These are phyloP conservation scores for Ceratobasidium papillatum DNA, from an alignment of 1,284 basidiomycete genomes.

Conservation along the genomic window DNA sequence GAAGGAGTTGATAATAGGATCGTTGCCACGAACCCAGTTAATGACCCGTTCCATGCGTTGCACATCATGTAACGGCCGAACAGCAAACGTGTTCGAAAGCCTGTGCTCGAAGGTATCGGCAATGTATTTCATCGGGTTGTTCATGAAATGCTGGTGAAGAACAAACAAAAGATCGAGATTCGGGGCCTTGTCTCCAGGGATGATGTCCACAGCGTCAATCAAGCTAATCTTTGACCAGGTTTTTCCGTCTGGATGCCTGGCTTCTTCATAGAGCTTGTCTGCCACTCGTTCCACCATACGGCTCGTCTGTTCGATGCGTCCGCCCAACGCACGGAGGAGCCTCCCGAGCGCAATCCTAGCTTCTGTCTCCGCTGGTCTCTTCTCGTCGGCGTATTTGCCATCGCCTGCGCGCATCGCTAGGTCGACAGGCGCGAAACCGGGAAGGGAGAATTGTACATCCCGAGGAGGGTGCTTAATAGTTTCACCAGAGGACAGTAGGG, in stretches of 20 bases:
- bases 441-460: constrained; percentile 53
- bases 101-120: constrained; percentile 67
- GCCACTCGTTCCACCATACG: constrained; percentile 52
- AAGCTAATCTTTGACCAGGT: constrained; percentile 64
- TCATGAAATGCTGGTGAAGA: constrained; percentile 79
- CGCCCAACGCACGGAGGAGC: constrained; percentile 61
- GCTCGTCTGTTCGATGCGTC: constrained; percentile 55
- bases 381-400: constrained; percentile 48
- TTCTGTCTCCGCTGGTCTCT: constrained; percentile 53
- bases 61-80: constrained; percentile 73
- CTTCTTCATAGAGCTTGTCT: constrained; percentile 56
- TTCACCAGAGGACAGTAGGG: constrained; percentile 62
- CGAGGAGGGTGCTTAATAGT: constrained; percentile 59
- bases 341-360: constrained; percentile 69
- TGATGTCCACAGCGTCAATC: constrained; percentile 58
- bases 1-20: constrained; percentile 64
- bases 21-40: constrained; percentile 59
- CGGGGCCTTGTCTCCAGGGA: constrained; percentile 52
- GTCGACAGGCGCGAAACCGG: constrained; percentile 60
- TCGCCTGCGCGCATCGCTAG: constrained; percentile 62
- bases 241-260: constrained; percentile 59
- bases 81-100: constrained; percentile 66
- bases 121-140: constrained; percentile 68
- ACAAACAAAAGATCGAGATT: constrained; percentile 62
- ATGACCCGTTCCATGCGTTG: constrained; percentile 64